Percentiles rank a stretch among this genome's conserved stretches.
These are phyloP conservation scores for Chrysosporium queenslandicum DNA, from an alignment of 2,329 filamentous ascomycete species.

Conservation along the genomic window DNA sequence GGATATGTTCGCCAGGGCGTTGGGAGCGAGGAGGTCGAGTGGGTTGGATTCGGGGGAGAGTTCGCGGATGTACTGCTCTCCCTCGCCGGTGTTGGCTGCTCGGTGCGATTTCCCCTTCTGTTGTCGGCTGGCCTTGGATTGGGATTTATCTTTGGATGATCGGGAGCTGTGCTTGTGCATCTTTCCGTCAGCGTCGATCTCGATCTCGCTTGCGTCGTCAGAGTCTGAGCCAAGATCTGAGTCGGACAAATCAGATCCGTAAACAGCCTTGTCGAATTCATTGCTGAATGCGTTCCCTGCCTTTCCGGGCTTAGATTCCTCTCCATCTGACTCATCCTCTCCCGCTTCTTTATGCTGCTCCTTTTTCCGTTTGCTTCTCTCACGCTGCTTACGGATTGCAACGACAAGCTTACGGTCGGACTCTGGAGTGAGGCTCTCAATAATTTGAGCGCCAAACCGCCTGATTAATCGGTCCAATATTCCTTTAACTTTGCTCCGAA, in stretches of 20 bases:
- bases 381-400: slow-evolving; percentile 92
- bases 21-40: slow-evolving; percentile 81
- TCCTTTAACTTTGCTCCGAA: slow-evolving; percentile 95
- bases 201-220: slow-evolving; percentile 43
- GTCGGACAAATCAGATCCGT: slow-evolving; percentile 58
- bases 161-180: slow-evolving; percentile 20
- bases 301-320: slow-evolving; percentile 12
- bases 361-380: slow-evolving; percentile 84
- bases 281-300: slow-evolving; percentile 56
- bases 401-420: slow-evolving; percentile 78
- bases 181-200: slow-evolving; percentile 30
- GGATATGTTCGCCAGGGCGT: slow-evolving; percentile 84
- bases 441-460: slow-evolving; percentile 70
- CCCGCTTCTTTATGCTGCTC: slow-evolving; percentile 52
- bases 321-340: slow-evolving; percentile 27
- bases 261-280: slow-evolving; percentile 92
- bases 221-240: slow-evolving; percentile 52
- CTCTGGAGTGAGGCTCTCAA: slow-evolving; percentile 74
- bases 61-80: slow-evolving; percentile 68
- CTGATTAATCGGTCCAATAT: slow-evolving; percentile 91
- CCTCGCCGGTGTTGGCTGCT: not conserved
- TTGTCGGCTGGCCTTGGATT: not conserved
- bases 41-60: slow-evolving; percentile 73
- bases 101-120: not conserved
- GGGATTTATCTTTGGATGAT: slow-evolving; percentile 10